Evolutionary conservation across 305 asterid genomes (phyloP).

Genomic region (Fraxinus dipetala): DNA sequence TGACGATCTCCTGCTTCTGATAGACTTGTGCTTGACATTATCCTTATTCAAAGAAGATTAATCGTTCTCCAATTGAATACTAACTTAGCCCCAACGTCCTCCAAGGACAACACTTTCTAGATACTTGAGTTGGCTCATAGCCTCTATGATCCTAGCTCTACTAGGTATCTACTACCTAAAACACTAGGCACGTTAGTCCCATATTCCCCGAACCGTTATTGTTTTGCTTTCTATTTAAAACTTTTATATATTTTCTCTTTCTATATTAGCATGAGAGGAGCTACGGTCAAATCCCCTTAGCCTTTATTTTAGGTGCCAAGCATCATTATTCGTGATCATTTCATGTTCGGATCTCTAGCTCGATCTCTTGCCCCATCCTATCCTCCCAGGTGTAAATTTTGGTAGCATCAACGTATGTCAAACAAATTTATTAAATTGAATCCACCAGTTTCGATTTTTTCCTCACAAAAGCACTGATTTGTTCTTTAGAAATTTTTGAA

Average conservation of each 20-base stretch:
- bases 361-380: neutral
- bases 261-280: neutral
- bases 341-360: neutral
- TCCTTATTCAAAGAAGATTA: neutral
- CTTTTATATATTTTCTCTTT: too few relatives aligned
- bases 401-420: neutral
- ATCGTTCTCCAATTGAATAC: neutral
- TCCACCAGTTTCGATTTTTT: too few relatives aligned
- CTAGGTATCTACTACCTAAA: neutral
- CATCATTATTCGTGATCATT: neutral
- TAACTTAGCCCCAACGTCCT: neutral
- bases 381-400: neutral
- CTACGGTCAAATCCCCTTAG: neutral
- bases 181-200: neutral
- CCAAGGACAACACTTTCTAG: neutral
- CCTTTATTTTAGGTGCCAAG: neutral
- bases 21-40: neutral
- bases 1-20: neutral
- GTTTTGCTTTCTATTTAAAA: too few relatives aligned
- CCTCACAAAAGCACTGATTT: neutral
- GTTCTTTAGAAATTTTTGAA: neutral
- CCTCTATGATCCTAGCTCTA: neutral
- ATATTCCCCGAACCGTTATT: neutral
- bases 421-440: too few relatives aligned
- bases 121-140: neutral